Conservation (phyloP, 257 asterid genomes). For the Fraxinus americana region DNA sequence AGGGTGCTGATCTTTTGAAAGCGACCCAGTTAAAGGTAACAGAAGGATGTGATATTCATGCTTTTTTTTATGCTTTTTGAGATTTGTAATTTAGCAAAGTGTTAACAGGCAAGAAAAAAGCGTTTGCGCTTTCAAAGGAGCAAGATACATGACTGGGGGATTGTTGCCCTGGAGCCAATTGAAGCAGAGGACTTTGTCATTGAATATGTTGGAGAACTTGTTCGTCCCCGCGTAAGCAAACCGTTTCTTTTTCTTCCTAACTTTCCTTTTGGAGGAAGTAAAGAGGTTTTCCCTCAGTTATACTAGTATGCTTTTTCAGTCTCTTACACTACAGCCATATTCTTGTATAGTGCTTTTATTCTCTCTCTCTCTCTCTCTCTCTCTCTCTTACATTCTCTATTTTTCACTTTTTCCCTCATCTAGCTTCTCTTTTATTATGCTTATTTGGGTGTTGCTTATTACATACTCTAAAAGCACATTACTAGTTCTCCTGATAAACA, state of each 20-base stretch:
- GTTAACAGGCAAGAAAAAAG: constrained; percentile 86
- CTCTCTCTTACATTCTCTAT: background rate
- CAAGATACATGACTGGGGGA: constrained; percentile 99
- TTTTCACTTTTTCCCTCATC: background rate
- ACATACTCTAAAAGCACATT: background rate
- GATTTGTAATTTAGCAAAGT: constrained; percentile 18
- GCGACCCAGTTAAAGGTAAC: constrained; percentile 90
- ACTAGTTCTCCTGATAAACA: background rate
- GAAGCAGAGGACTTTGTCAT: constrained; percentile 99
- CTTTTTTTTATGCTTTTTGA: constrained; percentile 13
- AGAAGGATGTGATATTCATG: constrained; percentile 22
- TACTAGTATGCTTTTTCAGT: background rate
- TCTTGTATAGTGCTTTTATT: background rate
- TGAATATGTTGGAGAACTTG: constrained; percentile 98
- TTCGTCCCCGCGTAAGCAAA: constrained; percentile 83
- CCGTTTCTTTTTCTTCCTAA: constrained; percentile 12
- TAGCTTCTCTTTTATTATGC: background rate
- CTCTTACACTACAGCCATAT: background rate
- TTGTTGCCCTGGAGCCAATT: constrained; percentile 90
- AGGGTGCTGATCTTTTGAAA: constrained; percentile 98
- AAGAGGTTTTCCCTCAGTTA: background rate
- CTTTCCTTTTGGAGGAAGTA: background rate
- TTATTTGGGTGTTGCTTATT: background rate
- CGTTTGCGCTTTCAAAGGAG: constrained; percentile 89
- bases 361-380: background rate